A percentile compares a stretch with the other conserved stretches of the same genome.
phyloP scores from a whole-genome alignment of 352 stramenopile genomes.

The Globisporangium apiculatum region DNA sequence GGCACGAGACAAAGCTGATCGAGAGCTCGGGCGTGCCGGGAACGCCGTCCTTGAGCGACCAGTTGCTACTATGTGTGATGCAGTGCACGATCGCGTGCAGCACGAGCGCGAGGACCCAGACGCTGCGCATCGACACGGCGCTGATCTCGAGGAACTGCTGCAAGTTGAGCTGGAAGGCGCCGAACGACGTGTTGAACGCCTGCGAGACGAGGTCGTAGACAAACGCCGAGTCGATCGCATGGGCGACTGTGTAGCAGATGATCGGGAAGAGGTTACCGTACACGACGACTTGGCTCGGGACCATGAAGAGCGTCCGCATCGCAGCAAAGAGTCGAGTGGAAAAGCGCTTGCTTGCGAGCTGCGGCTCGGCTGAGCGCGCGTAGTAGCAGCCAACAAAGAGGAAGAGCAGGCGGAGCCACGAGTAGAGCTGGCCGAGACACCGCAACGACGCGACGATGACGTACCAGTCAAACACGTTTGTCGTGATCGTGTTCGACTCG shows the following conservation, averaged over 20 bases:
- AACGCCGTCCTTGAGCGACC: slow-evolving; percentile 5
- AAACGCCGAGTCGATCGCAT: slow-evolving; percentile 18
- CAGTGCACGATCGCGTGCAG: slow-evolving; percentile 9
- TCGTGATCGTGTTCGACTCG: slow-evolving; percentile 4
- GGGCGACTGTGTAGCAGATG: slow-evolving; percentile 21
- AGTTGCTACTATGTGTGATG: neutral
- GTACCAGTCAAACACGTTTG: slow-evolving; percentile 7
- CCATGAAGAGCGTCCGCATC: slow-evolving; percentile 15
- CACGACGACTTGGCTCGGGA: slow-evolving; percentile 26
- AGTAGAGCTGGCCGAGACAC: slow-evolving; percentile 12
- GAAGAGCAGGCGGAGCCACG: slow-evolving; percentile 5
- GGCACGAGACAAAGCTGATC: slow-evolving; percentile 5
- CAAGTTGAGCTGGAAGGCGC: slow-evolving; percentile 8
- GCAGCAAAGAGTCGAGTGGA: neutral
- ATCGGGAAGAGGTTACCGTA: slow-evolving; percentile 29
- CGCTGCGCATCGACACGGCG: slow-evolving; percentile 22
- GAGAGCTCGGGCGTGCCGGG: slow-evolving; percentile 6
- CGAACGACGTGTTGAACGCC: slow-evolving; percentile 15
- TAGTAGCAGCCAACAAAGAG: slow-evolving; percentile 15
- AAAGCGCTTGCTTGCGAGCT: neutral
- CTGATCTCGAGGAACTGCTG: slow-evolving; percentile 13
- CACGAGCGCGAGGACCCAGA: slow-evolving; percentile 17
- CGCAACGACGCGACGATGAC: slow-evolving; percentile 5
- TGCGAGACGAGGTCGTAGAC: slow-evolving; percentile 19
- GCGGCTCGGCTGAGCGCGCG: neutral